Conservation (phyloP, 2,329 filamentous ascomycete species). For the Penicillium sp. region DNA sequence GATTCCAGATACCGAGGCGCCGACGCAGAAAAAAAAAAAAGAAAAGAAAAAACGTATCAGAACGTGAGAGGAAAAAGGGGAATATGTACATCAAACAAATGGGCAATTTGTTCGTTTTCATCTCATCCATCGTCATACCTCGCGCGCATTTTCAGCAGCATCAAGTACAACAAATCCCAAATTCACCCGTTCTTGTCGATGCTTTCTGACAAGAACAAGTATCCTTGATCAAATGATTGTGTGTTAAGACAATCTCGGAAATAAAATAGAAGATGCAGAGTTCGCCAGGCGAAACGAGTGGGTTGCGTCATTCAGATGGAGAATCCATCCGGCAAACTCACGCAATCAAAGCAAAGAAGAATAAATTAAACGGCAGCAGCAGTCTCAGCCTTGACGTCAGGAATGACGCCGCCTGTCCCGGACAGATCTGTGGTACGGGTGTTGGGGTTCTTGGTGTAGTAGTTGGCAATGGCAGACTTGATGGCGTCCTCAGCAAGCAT, state of each 20-base stretch:
- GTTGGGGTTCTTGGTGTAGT: slow-evolving; percentile 86
- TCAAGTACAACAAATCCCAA: background rate
- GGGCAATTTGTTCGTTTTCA: slow-evolving; percentile 21
- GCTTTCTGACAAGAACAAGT: background rate
- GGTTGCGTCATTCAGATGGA: background rate
- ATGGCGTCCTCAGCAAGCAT: slow-evolving; percentile 92
- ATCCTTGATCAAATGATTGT: slow-evolving; percentile 23
- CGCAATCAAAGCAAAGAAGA: background rate
- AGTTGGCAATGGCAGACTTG: slow-evolving; percentile 86
- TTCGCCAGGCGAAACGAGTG: slow-evolving; percentile 6
- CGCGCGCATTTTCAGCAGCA: background rate
- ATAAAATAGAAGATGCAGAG: slow-evolving; percentile 4
- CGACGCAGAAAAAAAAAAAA: slow-evolving; percentile 20
- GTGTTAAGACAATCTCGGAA: slow-evolving; percentile 12
- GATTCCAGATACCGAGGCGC: slow-evolving; percentile 25
- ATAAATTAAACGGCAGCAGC: slow-evolving; percentile 23
- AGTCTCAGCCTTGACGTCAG: slow-evolving; percentile 52
- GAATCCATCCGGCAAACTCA: background rate
- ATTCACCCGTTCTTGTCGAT: background rate
- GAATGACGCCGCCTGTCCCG: slow-evolving; percentile 68
- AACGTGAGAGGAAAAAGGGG: slow-evolving; percentile 6
- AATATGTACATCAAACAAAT: slow-evolving; percentile 32
- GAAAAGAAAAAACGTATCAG: slow-evolving; percentile 5
- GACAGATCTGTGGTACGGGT: slow-evolving; percentile 71
- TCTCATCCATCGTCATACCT: slow-evolving; percentile 5